Evolutionary conservation across 2,329 filamentous ascomycete species (phyloP), one percentile per base, ranked within the genome.

Genomic region (Knufia fluminis): DNA sequence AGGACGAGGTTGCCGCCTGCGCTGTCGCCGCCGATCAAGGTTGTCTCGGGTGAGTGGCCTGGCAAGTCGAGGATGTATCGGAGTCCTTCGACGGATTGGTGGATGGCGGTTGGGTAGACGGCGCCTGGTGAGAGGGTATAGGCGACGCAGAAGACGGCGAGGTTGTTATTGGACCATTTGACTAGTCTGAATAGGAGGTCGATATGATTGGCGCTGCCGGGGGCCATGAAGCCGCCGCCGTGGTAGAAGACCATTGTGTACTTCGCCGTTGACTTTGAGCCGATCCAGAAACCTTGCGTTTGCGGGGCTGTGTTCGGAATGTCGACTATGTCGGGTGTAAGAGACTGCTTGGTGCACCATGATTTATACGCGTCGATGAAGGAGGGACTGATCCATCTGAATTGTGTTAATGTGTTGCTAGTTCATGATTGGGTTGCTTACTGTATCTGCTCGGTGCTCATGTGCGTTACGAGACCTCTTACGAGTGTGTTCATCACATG

Each of bases 41-140:
- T 59, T 10, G 64, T 62, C 1, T 57, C 57, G 1, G 66, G 62
- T 3, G 62, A 57, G 26, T 64, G 66, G 44, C 59, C 52, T 26
- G 61, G 58, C n/a, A 63, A 55, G 2, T 59, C 49, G 20, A 69
- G 54, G 16, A 71, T 60, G 54, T 72, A 66, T 32, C 66, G 65
- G 17, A 71, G 59, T 1, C 63, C 64, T 33, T 63, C 63, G 19
- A 70, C 66, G 1, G 67, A 67, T 52, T 72, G 66, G 24, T 60
- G 61, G 16, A 72, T 58, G 50, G 72, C 70, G 1, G 63, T 68
- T 3, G 71, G 71, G 48, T 72, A 73, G 1, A 62, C 63, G 4
- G 63, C 69, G 9, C 63, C 54, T 0, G 71, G 71, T 0, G 77
- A 71, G n/a, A 82, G 70, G 22, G 74, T 75, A 62, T 83, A 83